Evolutionary conservation across 768 basidiomycete species (phyloP).

Genomic region (Suillus lakei): DNA sequence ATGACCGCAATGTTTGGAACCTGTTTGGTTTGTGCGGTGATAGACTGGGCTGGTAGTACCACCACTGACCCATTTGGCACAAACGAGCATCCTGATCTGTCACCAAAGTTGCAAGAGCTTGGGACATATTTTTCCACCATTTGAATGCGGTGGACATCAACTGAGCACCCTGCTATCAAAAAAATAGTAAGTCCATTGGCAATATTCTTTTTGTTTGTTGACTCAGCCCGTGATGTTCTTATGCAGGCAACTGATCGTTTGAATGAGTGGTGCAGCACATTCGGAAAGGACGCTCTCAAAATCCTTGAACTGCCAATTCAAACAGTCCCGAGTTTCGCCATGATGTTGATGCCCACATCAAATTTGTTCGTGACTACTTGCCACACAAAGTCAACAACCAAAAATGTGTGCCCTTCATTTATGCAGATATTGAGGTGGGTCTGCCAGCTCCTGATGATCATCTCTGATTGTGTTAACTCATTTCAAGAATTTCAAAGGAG

Average conservation of each 20-base stretch:
- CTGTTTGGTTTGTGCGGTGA: not conserved
- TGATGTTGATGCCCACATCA: not conserved
- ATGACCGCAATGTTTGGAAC: not conserved
- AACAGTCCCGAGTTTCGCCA: not conserved
- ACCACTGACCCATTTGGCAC: conserved; percentile 5
- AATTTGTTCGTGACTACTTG: not conserved
- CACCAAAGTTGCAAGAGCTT: not conserved
- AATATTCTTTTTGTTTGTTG: too few species aligned
- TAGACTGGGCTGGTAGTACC: conserved; percentile 7
- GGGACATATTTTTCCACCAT: not conserved
- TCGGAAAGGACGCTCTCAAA: not conserved
- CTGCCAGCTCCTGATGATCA: not conserved
- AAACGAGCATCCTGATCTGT: not conserved
- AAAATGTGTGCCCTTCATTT: not conserved
- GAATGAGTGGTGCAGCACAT: not conserved
- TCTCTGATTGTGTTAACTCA: not conserved
- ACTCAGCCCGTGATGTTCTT: too few species aligned
- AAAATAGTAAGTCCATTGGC: too few species aligned
- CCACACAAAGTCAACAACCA: not conserved
- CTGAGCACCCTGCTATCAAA: not conserved
- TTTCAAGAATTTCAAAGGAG: not conserved
- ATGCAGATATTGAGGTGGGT: not conserved
- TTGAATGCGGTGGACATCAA: not conserved
- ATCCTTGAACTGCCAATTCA: not conserved
- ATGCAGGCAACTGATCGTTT: not conserved